Evolutionary conservation across 139 green algal genomes (phyloP).

Genomic region (Pseudopediastrum boryanum): DNA sequence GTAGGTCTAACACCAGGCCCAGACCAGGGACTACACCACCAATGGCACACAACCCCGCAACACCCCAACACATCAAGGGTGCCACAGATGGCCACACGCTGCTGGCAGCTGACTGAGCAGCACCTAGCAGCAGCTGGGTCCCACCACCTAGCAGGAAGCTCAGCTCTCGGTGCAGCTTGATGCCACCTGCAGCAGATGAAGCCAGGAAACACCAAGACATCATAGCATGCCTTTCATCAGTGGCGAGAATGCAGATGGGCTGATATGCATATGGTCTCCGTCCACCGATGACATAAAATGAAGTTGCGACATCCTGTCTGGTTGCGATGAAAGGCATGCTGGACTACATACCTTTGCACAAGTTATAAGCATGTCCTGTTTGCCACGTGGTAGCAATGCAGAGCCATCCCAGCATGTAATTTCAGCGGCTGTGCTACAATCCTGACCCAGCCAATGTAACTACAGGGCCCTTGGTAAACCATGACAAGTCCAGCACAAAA

Average conservation of each 20-base stretch:
- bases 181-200: conserved; percentile 23
- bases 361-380: not conserved
- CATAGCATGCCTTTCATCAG: not conserved
- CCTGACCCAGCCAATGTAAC: not conserved
- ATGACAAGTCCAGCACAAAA: not conserved
- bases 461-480: not conserved
- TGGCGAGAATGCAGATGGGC: not conserved
- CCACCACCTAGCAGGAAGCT: conserved; percentile 36
- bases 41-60: too few species aligned
- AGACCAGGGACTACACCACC: too few species aligned
- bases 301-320: not conserved
- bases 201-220: not conserved
- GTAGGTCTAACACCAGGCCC: too few species aligned
- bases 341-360: not conserved
- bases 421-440: not conserved
- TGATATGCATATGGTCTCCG: not conserved
- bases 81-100: too few species aligned
- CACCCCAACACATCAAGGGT: too few species aligned
- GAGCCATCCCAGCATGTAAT: not conserved
- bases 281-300: not conserved
- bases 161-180: conserved; percentile 61
- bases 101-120: too few species aligned
- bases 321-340: not conserved
- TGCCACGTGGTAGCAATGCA: not conserved
- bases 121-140: too few species aligned